Base-by-base conservation (phyloP, 257 asterid species). In the Euphrasia confusa region DNA sequence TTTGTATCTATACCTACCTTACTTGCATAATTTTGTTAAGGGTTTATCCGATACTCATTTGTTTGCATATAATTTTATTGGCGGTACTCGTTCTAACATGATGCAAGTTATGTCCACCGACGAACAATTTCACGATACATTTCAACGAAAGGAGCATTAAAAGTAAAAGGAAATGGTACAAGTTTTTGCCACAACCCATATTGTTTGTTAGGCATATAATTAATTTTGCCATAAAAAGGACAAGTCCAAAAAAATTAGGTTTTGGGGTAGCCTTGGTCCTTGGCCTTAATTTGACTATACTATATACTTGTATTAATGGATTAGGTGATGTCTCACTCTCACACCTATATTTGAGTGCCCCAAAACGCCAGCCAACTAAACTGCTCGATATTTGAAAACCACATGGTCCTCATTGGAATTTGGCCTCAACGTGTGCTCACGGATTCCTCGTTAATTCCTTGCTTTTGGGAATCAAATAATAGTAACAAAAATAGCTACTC, bases 321-420 rank as follows among this genome's bases (percentile, higher is more conserved):
- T 76, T 79, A 63, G 77, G 77, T 75, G 76, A 75, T 17, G 9
- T 58, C 13, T 69, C 81, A 78, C 70, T 17, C 6, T 58, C 13
- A 66, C 81, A 78, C 70, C 61, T 68, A 67, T 35, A 35, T 58
- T 72, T 72, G 54, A 65, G 72, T 58, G 77, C 58, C 74, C 74
- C 66, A 56, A 52, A 58, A 57, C 48, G 72, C 77, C 68, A 77
- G 70, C 69, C 71, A 70, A 59, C 44, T 62, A 62, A 69, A 48
- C 14, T 48, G 2, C 54, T 48, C 18, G 17, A 13, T 11, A 13
- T 48, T 12, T 3, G 54, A 48, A 76, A 68, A 17, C 58, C 72
- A 60, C 66, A 60, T 45, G 77, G 75, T 67, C 64, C 48, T 42
- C n/a, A 12, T 21, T 21, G 24, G 24, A 21, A 21, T 21, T 21